These are phyloP conservation scores for Trichoderma polysporum DNA, from an alignment of 2,329 filamentous ascomycete genomes.

Conservation along the genomic window DNA sequence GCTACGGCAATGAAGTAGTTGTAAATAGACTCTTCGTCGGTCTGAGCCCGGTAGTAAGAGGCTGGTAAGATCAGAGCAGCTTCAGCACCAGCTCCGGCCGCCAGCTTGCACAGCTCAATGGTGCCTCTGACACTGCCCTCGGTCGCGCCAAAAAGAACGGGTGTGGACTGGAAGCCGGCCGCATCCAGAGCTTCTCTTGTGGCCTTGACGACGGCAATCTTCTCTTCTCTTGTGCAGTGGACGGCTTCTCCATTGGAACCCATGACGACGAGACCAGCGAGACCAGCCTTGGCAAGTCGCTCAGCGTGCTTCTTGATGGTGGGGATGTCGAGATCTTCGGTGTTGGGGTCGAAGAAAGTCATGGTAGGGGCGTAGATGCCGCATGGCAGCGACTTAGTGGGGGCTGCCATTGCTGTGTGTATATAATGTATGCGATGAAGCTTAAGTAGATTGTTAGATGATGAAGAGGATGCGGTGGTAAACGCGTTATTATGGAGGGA, in stretches of 20 bases:
- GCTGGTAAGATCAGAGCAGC: conserved; percentile 78
- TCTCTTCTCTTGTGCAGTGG: conserved; percentile 77
- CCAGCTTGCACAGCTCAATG: conserved; percentile 69
- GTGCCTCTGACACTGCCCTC: conserved; percentile 80
- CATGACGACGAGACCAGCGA: conserved; percentile 81
- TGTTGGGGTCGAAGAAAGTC: conserved; percentile 84
- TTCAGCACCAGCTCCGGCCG: conserved; percentile 69
- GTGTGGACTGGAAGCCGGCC: conserved; percentile 72
- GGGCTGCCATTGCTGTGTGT: conserved; percentile 27
- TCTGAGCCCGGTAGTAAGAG: conserved; percentile 76
- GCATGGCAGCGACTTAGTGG: conserved; percentile 62
- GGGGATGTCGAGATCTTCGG: conserved; percentile 79
- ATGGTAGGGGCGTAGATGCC: conserved; percentile 88
- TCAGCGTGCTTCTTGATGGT: conserved; percentile 78
- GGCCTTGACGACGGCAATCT: conserved; percentile 69
- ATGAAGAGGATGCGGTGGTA: neutral
- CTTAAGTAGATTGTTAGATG: neutral
- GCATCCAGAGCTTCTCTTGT: conserved; percentile 80
- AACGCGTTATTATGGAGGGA: neutral
- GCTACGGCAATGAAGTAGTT: conserved; percentile 75
- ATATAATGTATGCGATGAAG: neutral
- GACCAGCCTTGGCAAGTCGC: conserved; percentile 72
- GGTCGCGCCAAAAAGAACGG: conserved; percentile 78
- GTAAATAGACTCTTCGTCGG: conserved; percentile 71
- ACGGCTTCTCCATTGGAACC: conserved; percentile 89